Evolutionary conservation across 2,329 filamentous ascomycete genomes (phyloP).

Genomic region (Calycina herbarum): DNA sequence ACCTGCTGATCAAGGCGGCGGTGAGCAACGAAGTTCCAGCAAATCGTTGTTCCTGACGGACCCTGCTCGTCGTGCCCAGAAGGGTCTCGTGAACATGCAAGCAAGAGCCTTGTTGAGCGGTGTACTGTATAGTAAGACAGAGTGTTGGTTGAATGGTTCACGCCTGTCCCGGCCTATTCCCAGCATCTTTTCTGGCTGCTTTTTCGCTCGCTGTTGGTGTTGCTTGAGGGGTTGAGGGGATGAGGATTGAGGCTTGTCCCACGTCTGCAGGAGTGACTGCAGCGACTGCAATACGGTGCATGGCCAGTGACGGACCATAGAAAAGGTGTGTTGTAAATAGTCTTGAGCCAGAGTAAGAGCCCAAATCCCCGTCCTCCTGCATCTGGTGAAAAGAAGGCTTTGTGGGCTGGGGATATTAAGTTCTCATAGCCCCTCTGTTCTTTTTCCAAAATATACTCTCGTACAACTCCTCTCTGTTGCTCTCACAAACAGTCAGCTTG

Average conservation of each 20-base stretch:
- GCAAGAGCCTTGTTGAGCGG: constrained; percentile 4
- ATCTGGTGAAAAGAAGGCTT: not conserved
- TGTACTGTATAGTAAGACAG: constrained; percentile 7
- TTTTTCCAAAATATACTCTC: not conserved
- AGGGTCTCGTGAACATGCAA: constrained; percentile 7
- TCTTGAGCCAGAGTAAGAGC: not conserved
- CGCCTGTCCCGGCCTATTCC: not conserved
- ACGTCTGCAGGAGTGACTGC: not conserved
- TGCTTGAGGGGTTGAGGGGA: not conserved
- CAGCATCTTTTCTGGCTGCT: not conserved
- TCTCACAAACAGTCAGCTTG: not conserved
- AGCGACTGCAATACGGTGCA: not conserved
- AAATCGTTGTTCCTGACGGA: not conserved
- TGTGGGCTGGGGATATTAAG: constrained; percentile 1
- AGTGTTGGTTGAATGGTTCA: constrained; percentile 4
- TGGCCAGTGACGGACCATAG: not conserved
- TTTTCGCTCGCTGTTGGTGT: not conserved
- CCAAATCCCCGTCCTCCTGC: not conserved
- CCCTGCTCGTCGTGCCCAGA: not conserved
- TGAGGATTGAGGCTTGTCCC: not conserved
- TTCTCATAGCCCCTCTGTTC: not conserved
- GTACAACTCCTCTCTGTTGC: not conserved
- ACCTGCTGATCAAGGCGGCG: constrained; percentile 8
- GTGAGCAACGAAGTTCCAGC: not conserved
- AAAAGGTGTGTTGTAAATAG: not conserved